Base-by-base conservation (phyloP, 2,329 filamentous ascomycete genomes). In the Dendryphion nanum region DNA sequence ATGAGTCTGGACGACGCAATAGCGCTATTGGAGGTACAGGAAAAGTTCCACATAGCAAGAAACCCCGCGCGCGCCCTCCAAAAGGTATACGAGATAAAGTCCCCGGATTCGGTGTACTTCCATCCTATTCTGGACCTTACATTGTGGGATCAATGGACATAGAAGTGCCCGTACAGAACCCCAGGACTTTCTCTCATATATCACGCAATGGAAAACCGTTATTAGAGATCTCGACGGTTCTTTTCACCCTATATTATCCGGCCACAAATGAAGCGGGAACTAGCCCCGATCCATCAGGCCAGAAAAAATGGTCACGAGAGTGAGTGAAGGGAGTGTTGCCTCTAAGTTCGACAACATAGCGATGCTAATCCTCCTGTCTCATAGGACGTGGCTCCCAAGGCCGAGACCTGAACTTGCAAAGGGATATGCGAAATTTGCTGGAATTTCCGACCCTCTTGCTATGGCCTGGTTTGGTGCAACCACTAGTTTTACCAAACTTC, bases 241-340 rank as follows among this genome's bases (percentile, higher is more conserved):
- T 85, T 4, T 77, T 85, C 61, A 77, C 76, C 0, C 61, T 85
- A n/a, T 85, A 80, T 59, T 85, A 85, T 55, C 82, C 81, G 2
- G 74, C 77, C 30, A 72, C 74, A 14, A 53, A 75, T 38, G 69
- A 67, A 6, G 61, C 58, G 13, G 63, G 66, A 5, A 48, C 57
- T 2, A 64, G 69, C 1, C 53, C 61, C 16, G 59, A 63, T 12
- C 64, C 67, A 7, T 64, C 64, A 17, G 66, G 71, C 2, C 52
- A 61, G 19, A 67, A 66, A 29, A 66, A 69, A 26, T 74, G 72
- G 48, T 75, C 71, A 14, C 71, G 81, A 5, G 73, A 79, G n/a
- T n/a, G n/a, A n/a, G n/a, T n/a, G n/a, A n/a, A n/a, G n/a, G n/a
- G n/a, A n/a, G n/a, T n/a, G n/a, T n/a, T n/a, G n/a, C n/a, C n/a